Evolutionary conservation across 2,329 filamentous ascomycete species (phyloP), one percentile per base, ranked within the genome.

Genomic region (Pseudocercospora macadamiae): DNA sequence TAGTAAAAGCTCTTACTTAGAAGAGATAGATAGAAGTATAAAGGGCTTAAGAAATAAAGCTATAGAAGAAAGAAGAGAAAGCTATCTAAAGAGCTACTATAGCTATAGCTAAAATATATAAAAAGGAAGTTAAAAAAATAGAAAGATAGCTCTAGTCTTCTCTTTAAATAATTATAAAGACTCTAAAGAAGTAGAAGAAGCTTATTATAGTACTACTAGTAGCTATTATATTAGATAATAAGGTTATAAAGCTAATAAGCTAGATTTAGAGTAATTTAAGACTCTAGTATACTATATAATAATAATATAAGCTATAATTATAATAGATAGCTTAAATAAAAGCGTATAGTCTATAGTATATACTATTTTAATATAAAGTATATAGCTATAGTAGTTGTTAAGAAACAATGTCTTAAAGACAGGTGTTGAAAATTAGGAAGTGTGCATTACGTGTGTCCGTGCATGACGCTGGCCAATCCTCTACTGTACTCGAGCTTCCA

Each of bases 401-500:
- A 32, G 28, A 32, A 7, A 32, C 12, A 6, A 6, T 6, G 6
- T 32, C 6, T 32, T 32, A 32, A 32, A 32, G 28, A 12, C 6
- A 12, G 6, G 28, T 32, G 12, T 32, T 32, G 28, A 32, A 32
- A 32, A 32, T n/a, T n/a, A n/a, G n/a, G n/a, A n/a, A n/a, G n/a
- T n/a, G n/a, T n/a, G n/a, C n/a, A n/a, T n/a, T n/a, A n/a, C n/a
- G n/a, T n/a, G n/a, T n/a, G n/a, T n/a, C n/a, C n/a, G n/a, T n/a
- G n/a, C n/a, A n/a, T n/a, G n/a, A n/a, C n/a, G n/a, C n/a, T n/a
- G n/a, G n/a, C n/a, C n/a, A n/a, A n/a, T n/a, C n/a, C n/a, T n/a
- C n/a, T 16, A 36, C 36, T 47, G 18, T 48, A 18, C 57, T 30
- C 47, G 8, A 51, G 44, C 44, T 48, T 26, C 25, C 28, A 34